Base-by-base conservation (phyloP, 2,329 filamentous ascomycete genomes). In the Aspergillus novofumigatus region DNA sequence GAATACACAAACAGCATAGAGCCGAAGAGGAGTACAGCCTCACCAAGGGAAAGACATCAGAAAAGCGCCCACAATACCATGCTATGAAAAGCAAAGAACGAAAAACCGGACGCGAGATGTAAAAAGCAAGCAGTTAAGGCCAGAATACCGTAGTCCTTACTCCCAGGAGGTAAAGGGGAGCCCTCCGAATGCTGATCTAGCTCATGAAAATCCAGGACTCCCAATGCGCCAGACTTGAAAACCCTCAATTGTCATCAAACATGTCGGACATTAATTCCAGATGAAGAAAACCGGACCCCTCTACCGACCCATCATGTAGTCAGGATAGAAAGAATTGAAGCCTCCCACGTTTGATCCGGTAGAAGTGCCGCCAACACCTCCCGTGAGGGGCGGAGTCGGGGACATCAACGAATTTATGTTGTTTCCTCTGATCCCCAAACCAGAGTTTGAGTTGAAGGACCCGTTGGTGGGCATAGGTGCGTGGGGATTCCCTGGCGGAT, bases 241-340 rank as follows among this genome's bases (percentile, higher is more conserved):
- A 21, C 44, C 66, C 69, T 70, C 68, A 72, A 65, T 69, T 67
- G 64, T 74, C 71, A 71, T 73, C 65, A 75, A 75, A 74, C 73
- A 74, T 76, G 71, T 68, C 72, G 71, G 71, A 72, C 72, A 73
- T 75, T 67, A 74, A 67, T 63, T 66, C 63, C 59, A 55, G 55
- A 62, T n/a, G 56, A 66, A 62, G 62, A 62, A 58, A 64, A 66
- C 58, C 58, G 62, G 58, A 25, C 59, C 55, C 50, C 51, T 61
- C 72, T 69, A 79, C 59, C 77, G 75, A 62, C 77, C 77, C 71
- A 78, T 76, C 77, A 79, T 78, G 67, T 78, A 78, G 65, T 78
- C 77, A 57, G 75, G 75, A 66, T 76, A 79, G 58, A 71, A 70
- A 59, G 69, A 66, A 64, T 70, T 72, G 65, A 69, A 74, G 54